These are phyloP conservation scores for Trifolium dubium DNA, from an alignment of 306 rosid genomes.

Conservation along the genomic window DNA sequence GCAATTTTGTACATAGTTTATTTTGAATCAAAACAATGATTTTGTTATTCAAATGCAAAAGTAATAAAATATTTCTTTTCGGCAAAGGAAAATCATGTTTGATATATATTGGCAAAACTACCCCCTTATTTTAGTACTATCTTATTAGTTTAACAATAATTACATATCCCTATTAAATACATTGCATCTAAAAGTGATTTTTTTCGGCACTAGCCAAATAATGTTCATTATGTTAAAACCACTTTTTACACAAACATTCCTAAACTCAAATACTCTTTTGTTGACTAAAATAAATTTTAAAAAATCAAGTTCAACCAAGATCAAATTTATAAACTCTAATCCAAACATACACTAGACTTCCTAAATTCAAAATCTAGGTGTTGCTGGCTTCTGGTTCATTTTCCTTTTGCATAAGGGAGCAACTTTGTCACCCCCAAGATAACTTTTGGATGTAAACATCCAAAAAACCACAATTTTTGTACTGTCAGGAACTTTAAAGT, in stretches of 20 bases:
- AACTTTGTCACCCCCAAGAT: too few relatives aligned
- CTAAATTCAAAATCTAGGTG: not conserved
- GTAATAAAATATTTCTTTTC: not conserved
- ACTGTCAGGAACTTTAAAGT: too few relatives aligned
- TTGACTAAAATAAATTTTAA: not conserved
- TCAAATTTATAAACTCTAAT: not conserved
- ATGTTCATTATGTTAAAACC: not conserved
- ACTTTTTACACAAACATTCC: too few relatives aligned
- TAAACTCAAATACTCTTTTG: not conserved
- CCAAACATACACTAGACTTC: not conserved
- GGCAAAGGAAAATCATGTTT: not conserved
- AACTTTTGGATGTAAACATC: too few relatives aligned
- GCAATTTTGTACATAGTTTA: not conserved
- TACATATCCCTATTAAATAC: not conserved
- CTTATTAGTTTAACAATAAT: not conserved
- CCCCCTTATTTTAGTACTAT: not conserved
- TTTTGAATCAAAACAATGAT: not conserved
- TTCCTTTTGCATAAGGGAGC: not conserved
- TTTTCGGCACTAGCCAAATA: not conserved
- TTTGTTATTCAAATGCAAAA: not conserved
- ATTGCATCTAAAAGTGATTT: conserved; percentile 1
- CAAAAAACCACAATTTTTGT: too few relatives aligned
- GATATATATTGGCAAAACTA: not conserved
- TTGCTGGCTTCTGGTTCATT: conserved; percentile 17
- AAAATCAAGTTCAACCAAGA: not conserved